Base-by-base conservation (phyloP, 2,329 filamentous ascomycete species). In the Truncatella angustata region DNA sequence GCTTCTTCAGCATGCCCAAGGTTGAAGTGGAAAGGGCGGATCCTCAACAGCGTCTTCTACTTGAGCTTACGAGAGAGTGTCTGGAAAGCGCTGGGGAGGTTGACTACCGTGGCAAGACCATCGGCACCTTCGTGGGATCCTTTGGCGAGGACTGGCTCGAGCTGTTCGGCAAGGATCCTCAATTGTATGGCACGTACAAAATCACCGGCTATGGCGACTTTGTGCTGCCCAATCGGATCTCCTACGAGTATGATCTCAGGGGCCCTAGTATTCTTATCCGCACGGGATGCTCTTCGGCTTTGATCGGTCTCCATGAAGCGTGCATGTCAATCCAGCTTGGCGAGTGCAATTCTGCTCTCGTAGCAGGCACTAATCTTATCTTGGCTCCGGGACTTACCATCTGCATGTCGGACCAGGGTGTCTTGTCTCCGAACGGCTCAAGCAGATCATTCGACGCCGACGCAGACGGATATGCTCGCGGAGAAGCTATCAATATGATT, bases 401-500 rank as follows among this genome's bases (percentile, higher is more conserved):
- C 21, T n/a, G 10, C 3, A 21, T 49, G 16, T 12, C 14, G 3
- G 30, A 54, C 20, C 37, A 54, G 12, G 55, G 53, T 9, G 45
- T 57, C 6, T 49, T 64, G 3, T 58, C 55, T 6, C 58, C 63
- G 5, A 50, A 55, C 3, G 58, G 56, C 1, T 57, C 45, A 2
- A 63, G 55, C 49, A 53, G 63, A 23, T 61, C 59, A 14, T 74
- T 69, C 48, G 73, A 75, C 51, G 53, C 60, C 6, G 49, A 56
- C 5, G 76, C 71, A 1, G 62, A 73, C 51, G 77, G 76, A 0
- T 79, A 77, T 52, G 72, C 64, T 0, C 63, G 74, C 4, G 75
- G 70, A 2, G 76, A 79, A 52, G 75, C 69, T 7, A 59, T 70
- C 12, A 66, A 56, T 1, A 60, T 66, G 6, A 28, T 79, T 4